Base-by-base conservation (phyloP, 345 rosid genomes). In the Bruguiera parviflora region DNA sequence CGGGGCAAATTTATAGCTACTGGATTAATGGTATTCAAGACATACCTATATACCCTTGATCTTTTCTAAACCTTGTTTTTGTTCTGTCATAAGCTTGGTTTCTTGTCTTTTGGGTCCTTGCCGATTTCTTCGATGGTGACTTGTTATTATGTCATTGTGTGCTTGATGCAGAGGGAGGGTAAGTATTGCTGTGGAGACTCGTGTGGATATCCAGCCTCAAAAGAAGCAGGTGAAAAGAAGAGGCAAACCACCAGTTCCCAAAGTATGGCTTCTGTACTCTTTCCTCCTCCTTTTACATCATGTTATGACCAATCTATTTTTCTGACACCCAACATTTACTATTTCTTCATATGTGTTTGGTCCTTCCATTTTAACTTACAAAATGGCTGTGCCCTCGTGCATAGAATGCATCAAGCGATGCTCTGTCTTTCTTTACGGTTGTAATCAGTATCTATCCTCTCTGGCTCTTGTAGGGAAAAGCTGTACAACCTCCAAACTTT, bases 131-230 rank as follows among this genome's bases (percentile, higher is more conserved):
- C 47, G 15, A 15, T 43, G 22, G 13, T 58, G 59, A 56, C 20
- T 25, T 43, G 25, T 75, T 27, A 28, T 62, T 63, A 83, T 43
- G 25, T 75, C 22, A 28, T 62, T 65, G 84, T 61, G 67, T 83
- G 64, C 16, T 58, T 77, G 74, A 69, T 39, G 56, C 62, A 92
- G 96, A 77, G 99, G 97, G 82, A 84, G 99, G 69, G 84, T 85
- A 67, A 92, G 99, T 73, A 84, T 95, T 64, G 96, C 92, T n/a
- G 88, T 83, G 52, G 78, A 67, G 29, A 88, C 89, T 67, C 83
- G 81, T 69, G 79, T 80, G 28, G 73, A 81, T 70, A 78, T 78
- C 63, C 80, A 58, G 58, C 85, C 87, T 58, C 84, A 79, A 70
- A 69, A 71, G 69, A 81, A 79, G 82, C 88, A 87, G 64, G 81